Conservation (phyloP, 108 stramenopile genomes). For the Pseudonitzschia multistriata region DNA sequence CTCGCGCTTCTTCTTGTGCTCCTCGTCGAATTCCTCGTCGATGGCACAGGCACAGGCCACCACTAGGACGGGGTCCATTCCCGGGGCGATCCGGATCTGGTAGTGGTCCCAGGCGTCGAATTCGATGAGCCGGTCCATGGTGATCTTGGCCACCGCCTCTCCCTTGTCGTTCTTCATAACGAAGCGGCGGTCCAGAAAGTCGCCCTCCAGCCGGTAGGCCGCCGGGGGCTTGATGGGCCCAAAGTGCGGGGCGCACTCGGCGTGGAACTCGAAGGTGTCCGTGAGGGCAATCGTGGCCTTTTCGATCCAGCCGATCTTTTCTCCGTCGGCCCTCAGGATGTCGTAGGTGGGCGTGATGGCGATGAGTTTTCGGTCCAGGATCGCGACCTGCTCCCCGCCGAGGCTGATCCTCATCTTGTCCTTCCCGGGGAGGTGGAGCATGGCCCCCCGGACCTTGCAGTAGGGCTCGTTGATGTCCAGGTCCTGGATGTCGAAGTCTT, state of each 20-base stretch:
- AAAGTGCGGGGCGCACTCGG: constrained; percentile 56
- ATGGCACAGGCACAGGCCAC: constrained; percentile 78
- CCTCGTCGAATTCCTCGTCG: constrained; percentile 85
- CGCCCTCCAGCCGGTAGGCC: constrained; percentile 61
- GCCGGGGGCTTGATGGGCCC: constrained; percentile 62
- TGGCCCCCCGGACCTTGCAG: constrained; percentile 63
- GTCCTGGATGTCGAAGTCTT: constrained; percentile 74
- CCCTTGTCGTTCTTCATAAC: constrained; percentile 57
- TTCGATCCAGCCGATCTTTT: constrained; percentile 82
- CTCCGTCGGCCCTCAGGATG: constrained; percentile 48
- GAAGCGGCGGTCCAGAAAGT: constrained; percentile 77
- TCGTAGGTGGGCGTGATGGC: constrained; percentile 71
- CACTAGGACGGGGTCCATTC: constrained; percentile 75
- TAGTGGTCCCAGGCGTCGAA: constrained; percentile 81
- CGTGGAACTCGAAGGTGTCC: constrained; percentile 76
- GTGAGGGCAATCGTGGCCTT: constrained; percentile 57
- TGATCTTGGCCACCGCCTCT: constrained; percentile 60
- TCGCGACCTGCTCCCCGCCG: constrained; percentile 25
- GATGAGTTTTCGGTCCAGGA: constrained; percentile 65
- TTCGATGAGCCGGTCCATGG: constrained; percentile 58
- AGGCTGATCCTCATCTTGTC: constrained; percentile 69
- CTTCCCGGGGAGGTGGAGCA: constrained; percentile 78
- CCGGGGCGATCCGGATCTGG: constrained; percentile 66
- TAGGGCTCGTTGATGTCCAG: constrained; percentile 30
- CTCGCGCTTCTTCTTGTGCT: constrained; percentile 52